Percentiles rank a stretch among this genome's conserved stretches.
Evolutionary conservation across 2,329 filamentous ascomycete species (phyloP).

Genomic region (Aspergillus piperis): DNA sequence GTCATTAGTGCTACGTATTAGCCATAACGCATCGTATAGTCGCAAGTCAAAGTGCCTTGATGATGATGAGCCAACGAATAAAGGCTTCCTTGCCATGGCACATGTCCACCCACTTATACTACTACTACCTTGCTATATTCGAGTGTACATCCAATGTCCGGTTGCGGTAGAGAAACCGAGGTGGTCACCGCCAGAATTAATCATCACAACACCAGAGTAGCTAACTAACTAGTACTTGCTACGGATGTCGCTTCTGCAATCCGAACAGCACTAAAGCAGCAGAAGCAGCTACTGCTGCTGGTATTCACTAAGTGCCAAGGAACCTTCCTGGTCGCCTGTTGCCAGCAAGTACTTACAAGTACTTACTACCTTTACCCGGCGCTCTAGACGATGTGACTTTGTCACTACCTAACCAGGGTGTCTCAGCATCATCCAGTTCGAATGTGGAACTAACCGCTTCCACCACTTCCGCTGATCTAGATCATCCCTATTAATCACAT

Average conservation of each 20-base stretch:
- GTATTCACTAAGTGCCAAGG: neutral
- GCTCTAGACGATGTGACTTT: neutral
- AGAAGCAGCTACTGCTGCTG: neutral
- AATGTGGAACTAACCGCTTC: neutral
- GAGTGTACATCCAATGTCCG: neutral
- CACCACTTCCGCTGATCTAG: neutral
- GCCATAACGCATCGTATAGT: neutral
- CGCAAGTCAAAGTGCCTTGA: no score
- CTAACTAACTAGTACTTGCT: no score
- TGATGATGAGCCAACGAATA: neutral
- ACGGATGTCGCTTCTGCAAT: neutral
- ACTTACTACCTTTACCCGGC: neutral
- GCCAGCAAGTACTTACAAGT: neutral
- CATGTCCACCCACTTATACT: neutral
- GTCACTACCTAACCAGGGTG: neutral
- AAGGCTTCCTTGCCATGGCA: neutral
- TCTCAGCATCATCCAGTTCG: neutral
- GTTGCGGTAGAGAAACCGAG: neutral
- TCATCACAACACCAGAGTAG: no score
- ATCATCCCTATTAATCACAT: neutral
- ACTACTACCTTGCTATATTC: neutral
- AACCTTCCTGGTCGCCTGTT: neutral
- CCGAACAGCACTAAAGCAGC: neutral
- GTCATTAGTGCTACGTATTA: neutral
- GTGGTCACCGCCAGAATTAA: neutral